Percentiles rank a stretch among this genome's conserved stretches.
Evolutionary conservation across 2,329 filamentous ascomycete genomes (phyloP).

Genomic region (Penicillium palitans): DNA sequence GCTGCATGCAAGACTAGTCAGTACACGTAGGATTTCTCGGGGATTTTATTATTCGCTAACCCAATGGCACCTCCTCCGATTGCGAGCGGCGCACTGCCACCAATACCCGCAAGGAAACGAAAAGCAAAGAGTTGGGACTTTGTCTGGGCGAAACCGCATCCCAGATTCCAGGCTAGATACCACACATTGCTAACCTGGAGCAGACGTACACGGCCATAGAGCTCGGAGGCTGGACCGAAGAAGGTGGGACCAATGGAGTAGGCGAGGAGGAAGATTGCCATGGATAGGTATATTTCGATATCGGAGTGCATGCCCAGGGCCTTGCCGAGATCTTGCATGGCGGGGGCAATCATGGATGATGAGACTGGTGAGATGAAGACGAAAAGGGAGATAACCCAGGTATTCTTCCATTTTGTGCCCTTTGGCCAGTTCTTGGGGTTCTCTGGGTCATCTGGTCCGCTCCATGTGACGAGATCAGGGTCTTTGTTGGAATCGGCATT

Average conservation of each 20-base stretch:
- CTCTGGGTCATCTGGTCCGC: constrained; percentile 10
- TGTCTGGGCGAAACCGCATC: constrained; percentile 55
- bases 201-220: constrained; percentile 53
- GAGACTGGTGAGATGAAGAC: constrained; percentile 51
- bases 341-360: constrained; percentile 56
- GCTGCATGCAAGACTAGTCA: constrained; percentile 25
- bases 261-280: constrained; percentile 46
- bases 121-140: constrained; percentile 55
- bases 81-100: constrained; percentile 6
- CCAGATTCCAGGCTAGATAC: constrained; percentile 56
- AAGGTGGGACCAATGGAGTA: constrained; percentile 52
- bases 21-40: background rate
- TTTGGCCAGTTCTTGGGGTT: constrained; percentile 16
- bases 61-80: constrained; percentile 1
- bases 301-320: constrained; percentile 52
- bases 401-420: constrained; percentile 8
- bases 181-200: constrained; percentile 53
- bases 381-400: background rate
- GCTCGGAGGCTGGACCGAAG: constrained; percentile 51
- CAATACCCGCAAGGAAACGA: constrained; percentile 47
- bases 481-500: background rate
- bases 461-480: constrained; percentile 10
- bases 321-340: constrained; percentile 48
- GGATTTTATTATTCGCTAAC: background rate
- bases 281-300: constrained; percentile 44